Percentiles rank a stretch among this genome's conserved stretches.
Evolutionary conservation across 306 rosid species (phyloP).

Genomic region (Pyrus pyrifolia): DNA sequence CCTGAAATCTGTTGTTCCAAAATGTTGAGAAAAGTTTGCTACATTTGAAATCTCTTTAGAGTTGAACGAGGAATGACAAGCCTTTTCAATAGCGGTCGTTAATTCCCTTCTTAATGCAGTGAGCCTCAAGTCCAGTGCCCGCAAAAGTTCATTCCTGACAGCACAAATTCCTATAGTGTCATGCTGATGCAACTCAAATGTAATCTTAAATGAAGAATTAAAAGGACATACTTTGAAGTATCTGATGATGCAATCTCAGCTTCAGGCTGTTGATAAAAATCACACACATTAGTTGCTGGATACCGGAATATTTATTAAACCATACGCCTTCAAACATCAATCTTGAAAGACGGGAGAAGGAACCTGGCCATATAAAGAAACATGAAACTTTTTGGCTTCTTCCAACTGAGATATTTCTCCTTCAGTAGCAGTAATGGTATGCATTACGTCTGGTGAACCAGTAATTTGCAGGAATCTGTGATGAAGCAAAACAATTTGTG

Average conservation of each 20-base stretch:
- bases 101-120: conserved; percentile 60
- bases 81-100: conserved; percentile 40
- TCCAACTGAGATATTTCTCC: conserved; percentile 87
- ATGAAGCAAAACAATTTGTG: conserved; percentile 15
- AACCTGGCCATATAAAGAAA: conserved; percentile 82
- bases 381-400: conserved; percentile 75
- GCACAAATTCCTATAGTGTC: conserved; percentile 35
- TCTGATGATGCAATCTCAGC: conserved; percentile 47
- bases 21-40: conserved; percentile 40
- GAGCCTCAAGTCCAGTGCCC: conserved; percentile 88
- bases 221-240: conserved; percentile 76
- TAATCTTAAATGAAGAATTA: conserved; percentile 14
- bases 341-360: conserved; percentile 11
- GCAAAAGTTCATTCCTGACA: conserved; percentile 75
- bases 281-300: conserved; percentile 24
- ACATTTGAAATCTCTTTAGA: conserved; percentile 37
- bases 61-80: conserved; percentile 38
- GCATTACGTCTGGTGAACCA: conserved; percentile 51
- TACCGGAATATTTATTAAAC: conserved; percentile 11
- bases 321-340: conserved; percentile 11
- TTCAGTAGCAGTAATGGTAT: conserved; percentile 31
- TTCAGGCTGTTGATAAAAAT: conserved; percentile 48
- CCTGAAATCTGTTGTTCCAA: conserved; percentile 68
- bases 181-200: conserved; percentile 19
- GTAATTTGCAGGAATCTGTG: conserved; percentile 65